A percentile compares a stretch with the other conserved stretches of the same genome.
These are phyloP conservation scores for Yamadazyma insecticola DNA, from an alignment of 805 yeast species.

Conservation along the genomic window DNA sequence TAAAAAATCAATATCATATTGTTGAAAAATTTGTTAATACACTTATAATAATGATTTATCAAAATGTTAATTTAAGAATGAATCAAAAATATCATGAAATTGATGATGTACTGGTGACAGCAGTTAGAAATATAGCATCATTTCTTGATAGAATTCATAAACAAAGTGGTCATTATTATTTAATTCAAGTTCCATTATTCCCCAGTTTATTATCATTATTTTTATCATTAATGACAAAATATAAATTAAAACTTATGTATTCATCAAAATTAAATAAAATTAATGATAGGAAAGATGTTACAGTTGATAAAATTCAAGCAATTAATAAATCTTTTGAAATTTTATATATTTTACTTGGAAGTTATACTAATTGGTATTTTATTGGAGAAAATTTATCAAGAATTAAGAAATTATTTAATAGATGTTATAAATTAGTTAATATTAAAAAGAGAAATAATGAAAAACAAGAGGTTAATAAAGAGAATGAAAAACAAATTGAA, in stretches of 20 bases:
- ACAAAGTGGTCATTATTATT: constrained; percentile 1
- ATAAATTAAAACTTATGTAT: constrained; percentile 9
- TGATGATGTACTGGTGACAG: not conserved
- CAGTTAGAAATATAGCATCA: not conserved
- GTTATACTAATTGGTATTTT: constrained; percentile 12
- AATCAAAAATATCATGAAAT: constrained; percentile 3
- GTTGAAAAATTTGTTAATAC: too few relatives aligned
- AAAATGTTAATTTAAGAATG: not conserved
- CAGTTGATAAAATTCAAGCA: not conserved
- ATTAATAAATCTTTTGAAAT: not conserved
- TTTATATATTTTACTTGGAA: not conserved
- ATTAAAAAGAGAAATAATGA: too few relatives aligned
- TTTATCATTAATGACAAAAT: constrained; percentile 5
- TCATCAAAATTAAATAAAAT: constrained; percentile 5
- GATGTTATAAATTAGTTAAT: not conserved
- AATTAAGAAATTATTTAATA: not conserved
- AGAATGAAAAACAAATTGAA: too few relatives aligned
- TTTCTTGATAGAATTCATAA: not conserved
- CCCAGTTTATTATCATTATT: constrained; percentile 7
- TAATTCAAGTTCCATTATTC: constrained; percentile 7
- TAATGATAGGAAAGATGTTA: constrained; percentile 4
- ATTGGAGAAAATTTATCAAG: constrained; percentile 6
- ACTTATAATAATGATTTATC: too few relatives aligned
- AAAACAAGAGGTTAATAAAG: too few relatives aligned
- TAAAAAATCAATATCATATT: too few relatives aligned